These are phyloP conservation scores for Colletotrichum liriopes DNA, from an alignment of 2,329 filamentous ascomycete genomes.

Conservation along the genomic window DNA sequence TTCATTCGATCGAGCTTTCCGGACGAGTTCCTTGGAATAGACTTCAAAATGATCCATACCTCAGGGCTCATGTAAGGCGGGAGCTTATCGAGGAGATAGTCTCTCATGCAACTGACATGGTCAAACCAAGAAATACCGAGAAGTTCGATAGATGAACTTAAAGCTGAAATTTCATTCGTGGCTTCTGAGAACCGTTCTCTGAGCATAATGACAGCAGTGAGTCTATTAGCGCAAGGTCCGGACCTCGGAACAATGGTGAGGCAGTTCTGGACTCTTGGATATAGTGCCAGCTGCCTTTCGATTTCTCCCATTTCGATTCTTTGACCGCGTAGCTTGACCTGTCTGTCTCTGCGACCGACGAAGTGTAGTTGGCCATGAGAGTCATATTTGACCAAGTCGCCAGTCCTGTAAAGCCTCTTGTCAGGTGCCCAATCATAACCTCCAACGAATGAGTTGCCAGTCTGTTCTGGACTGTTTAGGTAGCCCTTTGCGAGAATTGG, in stretches of 20 bases:
- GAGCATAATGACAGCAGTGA: not conserved
- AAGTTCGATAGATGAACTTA: not conserved
- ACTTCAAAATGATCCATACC: conserved; percentile 58
- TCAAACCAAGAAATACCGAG: conserved; percentile 4
- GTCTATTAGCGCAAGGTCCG: conserved; percentile 18
- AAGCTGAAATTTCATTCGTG: no score
- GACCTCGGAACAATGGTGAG: conserved; percentile 19
- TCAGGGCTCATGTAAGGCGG: conserved; percentile 65
- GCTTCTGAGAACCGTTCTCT: no score
- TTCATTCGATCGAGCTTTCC: conserved; percentile 65
- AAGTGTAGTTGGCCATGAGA: conserved; percentile 83
- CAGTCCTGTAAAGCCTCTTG: conserved; percentile 80
- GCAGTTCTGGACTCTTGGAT: conserved; percentile 9
- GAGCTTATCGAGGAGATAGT: conserved; percentile 46
- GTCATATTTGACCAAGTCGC: conserved; percentile 86
- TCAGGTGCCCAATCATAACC: conserved; percentile 75
- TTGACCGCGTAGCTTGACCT: conserved; percentile 86
- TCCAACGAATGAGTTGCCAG: conserved; percentile 76
- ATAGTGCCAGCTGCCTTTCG: conserved; percentile 56
- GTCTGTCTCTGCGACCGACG: conserved; percentile 80
- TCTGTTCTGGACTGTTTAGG: conserved; percentile 75
- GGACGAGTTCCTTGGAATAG: conserved; percentile 62
- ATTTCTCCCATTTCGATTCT: conserved; percentile 86
- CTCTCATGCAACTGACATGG: conserved; percentile 4
- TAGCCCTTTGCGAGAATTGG: conserved; percentile 68